Base-by-base conservation (phyloP, 164 flowering plant genomes). In the Vitis riparia region DNA sequence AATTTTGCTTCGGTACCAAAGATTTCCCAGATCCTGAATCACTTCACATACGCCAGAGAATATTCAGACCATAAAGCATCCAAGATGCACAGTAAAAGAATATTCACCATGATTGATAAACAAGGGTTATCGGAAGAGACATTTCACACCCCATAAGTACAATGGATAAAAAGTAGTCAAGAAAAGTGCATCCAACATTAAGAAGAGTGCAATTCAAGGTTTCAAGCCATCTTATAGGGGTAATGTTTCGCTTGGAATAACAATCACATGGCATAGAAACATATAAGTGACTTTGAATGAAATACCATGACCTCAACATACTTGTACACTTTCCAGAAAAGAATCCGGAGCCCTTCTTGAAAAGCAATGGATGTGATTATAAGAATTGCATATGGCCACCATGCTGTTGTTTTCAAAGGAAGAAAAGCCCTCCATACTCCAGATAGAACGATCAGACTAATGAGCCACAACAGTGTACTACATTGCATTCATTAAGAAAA, bases 261-360 rank as follows among this genome's bases (percentile, higher is more conserved):
- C 44, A 37, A 37, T 37, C 44, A 37, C 44, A 37, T 37, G 7
- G 3, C 32, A 59, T 5, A 58, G 10, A 50, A 9, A 51, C 5
- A 48, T 53, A 12, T 3, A 48, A 27, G 5, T 3, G 15, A 48
- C 19, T 1, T 11, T 23, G 27, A 13, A 29, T 10, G 63, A 51
- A 57, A 55, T 30, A 32, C 19, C 14, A 37, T 12, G 7, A 59
- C 9, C 63, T 19, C 10, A 17, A 71, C 96, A 48, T 84, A 95
- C 99, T 86, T 87, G 86, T 93, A 90, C 61, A 79, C 79, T 76
- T 73, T 90, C 99, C 99, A 95, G 77, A 91, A 87, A 32, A 88
- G 68, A 71, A 93, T 9, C 51, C 98, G 87, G 57, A 93, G 84
- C 48, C 74, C 93, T 83, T 95, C 99, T 81, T 95, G 99, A 69